A percentile compares a stretch with the other conserved stretches of the same genome.
phyloP scores from a whole-genome alignment of 139 green algal genomes.

The Chlorella vulgaris region DNA sequence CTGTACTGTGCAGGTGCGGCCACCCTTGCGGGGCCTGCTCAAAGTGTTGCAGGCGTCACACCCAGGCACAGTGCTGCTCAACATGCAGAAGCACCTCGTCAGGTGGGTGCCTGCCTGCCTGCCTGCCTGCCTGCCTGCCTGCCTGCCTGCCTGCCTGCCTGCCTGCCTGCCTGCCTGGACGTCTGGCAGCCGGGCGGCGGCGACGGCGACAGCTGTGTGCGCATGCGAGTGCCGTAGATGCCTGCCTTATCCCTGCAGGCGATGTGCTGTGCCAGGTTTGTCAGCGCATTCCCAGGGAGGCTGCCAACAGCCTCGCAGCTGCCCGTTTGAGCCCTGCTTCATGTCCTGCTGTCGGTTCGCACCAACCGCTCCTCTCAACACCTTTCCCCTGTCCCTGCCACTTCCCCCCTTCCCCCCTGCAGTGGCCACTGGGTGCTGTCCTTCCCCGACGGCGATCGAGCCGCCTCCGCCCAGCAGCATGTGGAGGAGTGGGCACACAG shows the following conservation, averaged over 20 bases:
- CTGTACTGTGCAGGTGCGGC: conserved; percentile 54
- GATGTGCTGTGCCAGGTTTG: too few species aligned
- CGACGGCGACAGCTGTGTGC: too few species aligned
- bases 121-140: too few species aligned
- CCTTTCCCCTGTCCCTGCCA: too few species aligned
- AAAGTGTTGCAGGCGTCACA: conserved; percentile 41
- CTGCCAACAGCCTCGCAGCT: too few species aligned
- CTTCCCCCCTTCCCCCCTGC: not conserved
- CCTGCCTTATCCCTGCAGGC: too few species aligned
- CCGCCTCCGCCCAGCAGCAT: conserved; percentile 52
- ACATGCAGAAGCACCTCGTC: conserved; percentile 60
- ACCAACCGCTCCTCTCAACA: not conserved
- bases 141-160: too few species aligned
- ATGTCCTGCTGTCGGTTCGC: not conserved
- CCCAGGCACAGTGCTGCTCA: conserved; percentile 15
- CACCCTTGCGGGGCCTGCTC: conserved; percentile 69
- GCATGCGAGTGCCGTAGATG: too few species aligned
- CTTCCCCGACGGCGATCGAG: conserved; percentile 63
- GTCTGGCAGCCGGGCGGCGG: too few species aligned
- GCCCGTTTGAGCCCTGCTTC: not conserved
- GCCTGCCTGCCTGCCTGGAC: too few species aligned
- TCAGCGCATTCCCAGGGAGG: too few species aligned
- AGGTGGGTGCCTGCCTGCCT: too few species aligned
- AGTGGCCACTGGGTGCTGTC: conserved; percentile 86
- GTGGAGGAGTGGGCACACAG: conserved; percentile 45